Conservation (phyloP, 306 rosid species). For the Casuarina equisetifolia region DNA sequence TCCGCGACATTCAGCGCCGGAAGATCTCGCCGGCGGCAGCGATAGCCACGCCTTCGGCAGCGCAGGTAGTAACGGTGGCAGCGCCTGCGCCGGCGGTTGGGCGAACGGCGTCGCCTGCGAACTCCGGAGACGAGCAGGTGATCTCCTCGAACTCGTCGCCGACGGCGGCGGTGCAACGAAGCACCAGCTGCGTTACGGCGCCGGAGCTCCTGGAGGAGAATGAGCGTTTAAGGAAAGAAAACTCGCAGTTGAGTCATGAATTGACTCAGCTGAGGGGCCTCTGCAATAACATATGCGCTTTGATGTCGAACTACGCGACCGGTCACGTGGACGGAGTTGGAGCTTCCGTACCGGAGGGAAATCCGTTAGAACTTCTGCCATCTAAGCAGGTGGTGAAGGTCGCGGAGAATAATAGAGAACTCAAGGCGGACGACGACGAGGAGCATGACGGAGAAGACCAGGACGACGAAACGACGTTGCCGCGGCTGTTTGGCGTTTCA, state of each 20-base stretch:
- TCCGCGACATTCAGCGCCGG: conserved; percentile 85
- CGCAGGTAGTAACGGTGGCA: conserved; percentile 41
- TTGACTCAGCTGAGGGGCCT: conserved; percentile 71
- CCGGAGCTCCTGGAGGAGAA: conserved; percentile 82
- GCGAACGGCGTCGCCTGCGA: conserved; percentile 54
- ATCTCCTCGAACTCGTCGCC: conserved; percentile 84
- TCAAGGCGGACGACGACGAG: neutral
- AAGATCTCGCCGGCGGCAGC: conserved; percentile 43
- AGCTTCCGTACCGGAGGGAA: conserved; percentile 31
- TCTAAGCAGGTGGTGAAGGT: conserved; percentile 18
- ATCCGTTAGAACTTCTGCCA: conserved; percentile 48
- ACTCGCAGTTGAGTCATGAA: conserved; percentile 72
- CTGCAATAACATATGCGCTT: conserved; percentile 61
- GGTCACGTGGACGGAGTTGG: conserved; percentile 45
- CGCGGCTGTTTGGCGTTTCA: conserved; percentile 79
- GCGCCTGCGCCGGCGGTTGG: conserved; percentile 24
- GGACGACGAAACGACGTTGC: conserved; percentile 31
- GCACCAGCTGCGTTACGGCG: conserved; percentile 60
- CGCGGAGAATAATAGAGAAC: conserved; percentile 14
- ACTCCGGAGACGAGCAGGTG: conserved; percentile 91
- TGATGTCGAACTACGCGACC: conserved; percentile 80
- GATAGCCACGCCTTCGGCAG: neutral
- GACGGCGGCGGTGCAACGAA: conserved; percentile 36
- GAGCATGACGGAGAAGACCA: conserved; percentile 3
- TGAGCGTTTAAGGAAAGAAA: conserved; percentile 80